Base-by-base conservation (phyloP, 805 yeast genomes). In the Teunomyces stri region DNA sequence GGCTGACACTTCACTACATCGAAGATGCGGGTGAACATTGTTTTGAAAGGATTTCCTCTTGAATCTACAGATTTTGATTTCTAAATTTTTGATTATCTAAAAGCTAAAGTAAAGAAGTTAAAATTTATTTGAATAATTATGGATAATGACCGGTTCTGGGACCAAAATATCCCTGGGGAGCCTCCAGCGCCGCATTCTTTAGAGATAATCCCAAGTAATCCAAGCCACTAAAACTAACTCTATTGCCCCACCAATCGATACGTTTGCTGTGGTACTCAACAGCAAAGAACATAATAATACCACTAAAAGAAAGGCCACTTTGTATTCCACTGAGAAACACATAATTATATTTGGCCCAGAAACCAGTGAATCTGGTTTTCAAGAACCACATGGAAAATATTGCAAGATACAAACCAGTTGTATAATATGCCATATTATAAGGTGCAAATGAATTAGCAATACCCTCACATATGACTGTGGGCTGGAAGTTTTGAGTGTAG, bases 101-200 rank as follows among this genome's bases (percentile, higher is more conserved):
- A 25, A 25, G 27, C 10, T 3, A 25, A 25, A 25, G 10, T 7
- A 25, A 25, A 25, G 4, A 25, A 25, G 27, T 25, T 9, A 25
- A 25, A 7, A 25, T 25, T 9, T 25, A 9, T 25, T 25, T 25
- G 27, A 4, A 25, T 25, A 25, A 12, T 48, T 44, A 61, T 43
- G 65, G 66, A 50, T 51, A 61, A 44, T 55, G 48, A 6, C 68
- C 69, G 4, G 45, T 28, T 51, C 69, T 57, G 6, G 65, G 66
- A 4, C 74, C 74, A 50, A 70, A 68, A 51, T 68, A 69, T 1
- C 74, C 74, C 29, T 58, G 65, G 1, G 66, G 64, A 6, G 66
- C 64, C 7, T 18, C 29, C 6, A 35, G 42, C 2, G 60, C 47
- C 2, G 59, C 63, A 47, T 57, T 52, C 34, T 54, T 48, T 15